Evolutionary conservation across 2,329 filamentous ascomycete genomes (phyloP), one percentile per base, ranked within the genome.

Genomic region (Cladosporium halotolerans): DNA sequence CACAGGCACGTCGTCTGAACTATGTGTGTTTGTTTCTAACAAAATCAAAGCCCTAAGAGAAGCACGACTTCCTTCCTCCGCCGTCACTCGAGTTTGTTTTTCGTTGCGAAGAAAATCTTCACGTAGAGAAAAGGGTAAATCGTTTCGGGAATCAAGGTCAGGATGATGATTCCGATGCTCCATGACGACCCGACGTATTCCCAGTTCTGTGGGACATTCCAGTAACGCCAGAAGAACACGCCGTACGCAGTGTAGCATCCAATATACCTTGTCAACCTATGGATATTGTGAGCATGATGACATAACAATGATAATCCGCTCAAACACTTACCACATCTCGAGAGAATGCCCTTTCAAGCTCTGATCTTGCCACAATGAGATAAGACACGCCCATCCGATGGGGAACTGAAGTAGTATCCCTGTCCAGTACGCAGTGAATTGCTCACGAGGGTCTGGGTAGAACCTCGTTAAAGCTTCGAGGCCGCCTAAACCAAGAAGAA

Each of bases 351-450:
- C 70, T 36, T 67, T 70, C 2, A 68, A 67, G 53, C 69, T 63
- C 36, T 63, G 46, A 16, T 65, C 56, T 34, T 61, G 61, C 23
- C 70, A 32, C 50, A 71, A 62, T 34, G 64, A 57, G 18, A 58
- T 59, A 13, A 71, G 46, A 39, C 64, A 64, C 0, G 66, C 69
- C 67, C 67, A 71, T 11, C 68, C 66, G 52, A 72, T 72, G 5
- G 69, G 70, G 43, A 71, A 58, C 48, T 72, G 66, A 28, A 73
- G 51, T 45, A 68, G 58, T 33, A 69, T 43, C 0, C 70, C 70
- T 13, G 69, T 72, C 66, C 68, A 72, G 52, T 69, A 73, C 16
- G 69, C 70, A 3, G 70, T 72, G 19, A 70, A 53, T 46, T 72
- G 69, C 58, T 72, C 68, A 18, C 70, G 62, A 57, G 72, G 69